Percentiles rank a stretch among this genome's conserved stretches.
These are phyloP conservation scores for Patellifolia procumbens DNA, from an alignment of 179 eudicot genomes.

Conservation along the genomic window DNA sequence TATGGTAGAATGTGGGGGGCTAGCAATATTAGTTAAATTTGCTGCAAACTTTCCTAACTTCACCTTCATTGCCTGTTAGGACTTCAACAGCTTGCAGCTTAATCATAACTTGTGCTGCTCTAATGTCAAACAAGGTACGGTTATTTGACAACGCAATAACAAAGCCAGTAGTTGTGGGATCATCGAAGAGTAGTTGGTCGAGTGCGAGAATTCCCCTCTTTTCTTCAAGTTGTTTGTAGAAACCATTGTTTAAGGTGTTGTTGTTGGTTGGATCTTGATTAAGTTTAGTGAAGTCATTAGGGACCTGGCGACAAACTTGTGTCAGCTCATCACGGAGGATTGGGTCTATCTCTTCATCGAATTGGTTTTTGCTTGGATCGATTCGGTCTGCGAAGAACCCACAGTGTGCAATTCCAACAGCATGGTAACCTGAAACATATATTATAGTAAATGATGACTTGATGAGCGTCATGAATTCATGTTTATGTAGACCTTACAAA, in stretches of 20 bases:
- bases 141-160: conserved; percentile 27
- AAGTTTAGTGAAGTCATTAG: conserved; percentile 19
- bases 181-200: conserved; percentile 45
- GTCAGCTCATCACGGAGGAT: conserved; percentile 28
- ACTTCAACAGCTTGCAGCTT: conserved; percentile 38
- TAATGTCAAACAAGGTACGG: conserved; percentile 6
- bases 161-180: conserved; percentile 25
- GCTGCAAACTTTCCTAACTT: conserved; percentile 32
- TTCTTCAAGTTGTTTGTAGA: conserved; percentile 36
- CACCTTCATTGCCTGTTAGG: conserved; percentile 30
- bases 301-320: conserved; percentile 31
- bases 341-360: conserved; percentile 38
- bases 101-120: conserved; percentile 31
- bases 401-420: conserved; percentile 54
- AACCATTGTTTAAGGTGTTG: conserved; percentile 42
- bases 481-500: too few relatives aligned
- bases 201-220: conserved; percentile 44
- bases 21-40: conserved; percentile 14
- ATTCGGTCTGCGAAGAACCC: conserved; percentile 31
- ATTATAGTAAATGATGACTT: not conserved
- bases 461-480: too few relatives aligned
- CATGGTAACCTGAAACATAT: conserved; percentile 44
- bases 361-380: conserved; percentile 25
- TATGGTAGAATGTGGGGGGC: not conserved
- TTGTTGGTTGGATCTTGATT: conserved; percentile 46